phyloP scores from a whole-genome alignment of 805 yeast species.

The Candida jianshihensis region DNA sequence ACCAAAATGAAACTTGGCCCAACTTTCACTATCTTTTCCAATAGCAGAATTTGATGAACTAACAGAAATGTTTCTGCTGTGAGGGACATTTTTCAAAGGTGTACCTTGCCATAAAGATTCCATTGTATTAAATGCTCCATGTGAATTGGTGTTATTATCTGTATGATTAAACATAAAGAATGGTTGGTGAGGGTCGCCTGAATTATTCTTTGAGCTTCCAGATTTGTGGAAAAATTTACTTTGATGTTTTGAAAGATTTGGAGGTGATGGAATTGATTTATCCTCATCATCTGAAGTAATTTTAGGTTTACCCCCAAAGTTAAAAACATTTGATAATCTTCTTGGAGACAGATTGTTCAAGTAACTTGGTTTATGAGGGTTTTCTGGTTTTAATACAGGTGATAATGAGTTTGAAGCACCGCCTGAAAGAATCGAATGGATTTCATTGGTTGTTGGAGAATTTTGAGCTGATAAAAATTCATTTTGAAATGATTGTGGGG shows the following conservation, averaged over 20 bases:
- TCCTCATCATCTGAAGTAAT: slow-evolving; percentile 1
- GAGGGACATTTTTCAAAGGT: slow-evolving; percentile 2
- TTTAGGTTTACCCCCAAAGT: slow-evolving; percentile 20
- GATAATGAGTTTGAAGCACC: slow-evolving; percentile 8
- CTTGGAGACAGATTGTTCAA: slow-evolving; percentile 24
- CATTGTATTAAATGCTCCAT: slow-evolving; percentile 6
- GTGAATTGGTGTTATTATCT: neutral
- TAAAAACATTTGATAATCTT: slow-evolving; percentile 24
- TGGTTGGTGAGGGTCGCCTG: neutral
- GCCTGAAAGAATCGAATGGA: slow-evolving; percentile 18
- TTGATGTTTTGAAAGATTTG: slow-evolving; percentile 8
- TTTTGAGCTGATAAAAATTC: slow-evolving; percentile 18
- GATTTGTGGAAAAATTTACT: slow-evolving; percentile 19
- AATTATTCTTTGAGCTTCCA: slow-evolving; percentile 2
- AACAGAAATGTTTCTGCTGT: slow-evolving; percentile 11
- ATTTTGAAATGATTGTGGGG: slow-evolving; percentile 13
- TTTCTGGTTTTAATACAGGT: slow-evolving; percentile 3
- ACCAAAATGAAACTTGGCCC: slow-evolving; percentile 12
- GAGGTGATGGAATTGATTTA: neutral
- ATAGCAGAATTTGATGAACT: slow-evolving; percentile 6
- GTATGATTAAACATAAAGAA: slow-evolving; percentile 1
- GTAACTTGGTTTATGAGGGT: slow-evolving; percentile 7
- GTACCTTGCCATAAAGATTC: slow-evolving; percentile 14
- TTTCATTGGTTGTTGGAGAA: slow-evolving; percentile 18
- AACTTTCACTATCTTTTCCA: slow-evolving; percentile 13